phyloP scores from a whole-genome alignment of 1,139 yeast genomes.

The Taiozyma onychis region DNA sequence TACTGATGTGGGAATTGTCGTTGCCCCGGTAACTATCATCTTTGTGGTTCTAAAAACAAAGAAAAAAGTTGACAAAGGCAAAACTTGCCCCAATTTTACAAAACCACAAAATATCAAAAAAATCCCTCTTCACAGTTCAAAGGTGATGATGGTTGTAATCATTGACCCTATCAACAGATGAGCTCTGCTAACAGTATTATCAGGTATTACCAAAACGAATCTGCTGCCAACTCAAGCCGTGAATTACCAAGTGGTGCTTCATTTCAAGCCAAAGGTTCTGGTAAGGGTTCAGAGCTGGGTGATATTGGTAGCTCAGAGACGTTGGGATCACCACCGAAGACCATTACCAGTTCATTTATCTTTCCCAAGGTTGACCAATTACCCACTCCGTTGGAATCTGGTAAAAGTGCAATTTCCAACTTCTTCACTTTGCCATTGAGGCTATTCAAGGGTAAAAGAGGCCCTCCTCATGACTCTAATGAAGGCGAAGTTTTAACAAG shows the following conservation, averaged over 20 bases:
- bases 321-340: background rate
- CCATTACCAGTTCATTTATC: background rate
- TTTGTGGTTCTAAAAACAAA: background rate
- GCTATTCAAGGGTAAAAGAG: slow-evolving; percentile 3
- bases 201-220: slow-evolving; percentile 10
- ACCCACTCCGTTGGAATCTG: slow-evolving; percentile 8
- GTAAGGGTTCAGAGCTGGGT: background rate
- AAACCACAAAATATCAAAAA: background rate
- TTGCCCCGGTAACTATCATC: background rate
- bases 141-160: background rate
- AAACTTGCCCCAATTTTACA: background rate
- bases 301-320: background rate
- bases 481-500: background rate
- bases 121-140: background rate
- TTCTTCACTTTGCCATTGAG: slow-evolving; percentile 11
- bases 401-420: slow-evolving; percentile 1
- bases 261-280: background rate
- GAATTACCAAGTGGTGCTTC: background rate
- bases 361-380: slow-evolving; percentile 8
- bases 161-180: background rate
- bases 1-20: background rate
- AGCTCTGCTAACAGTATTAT: slow-evolving; percentile 14
- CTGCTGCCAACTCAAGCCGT: slow-evolving; percentile 4
- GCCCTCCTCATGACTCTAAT: background rate
- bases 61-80: too few relatives aligned